These are phyloP conservation scores for Nymphaea thermarum DNA, from an alignment of 164 flowering plant genomes.

Conservation along the genomic window DNA sequence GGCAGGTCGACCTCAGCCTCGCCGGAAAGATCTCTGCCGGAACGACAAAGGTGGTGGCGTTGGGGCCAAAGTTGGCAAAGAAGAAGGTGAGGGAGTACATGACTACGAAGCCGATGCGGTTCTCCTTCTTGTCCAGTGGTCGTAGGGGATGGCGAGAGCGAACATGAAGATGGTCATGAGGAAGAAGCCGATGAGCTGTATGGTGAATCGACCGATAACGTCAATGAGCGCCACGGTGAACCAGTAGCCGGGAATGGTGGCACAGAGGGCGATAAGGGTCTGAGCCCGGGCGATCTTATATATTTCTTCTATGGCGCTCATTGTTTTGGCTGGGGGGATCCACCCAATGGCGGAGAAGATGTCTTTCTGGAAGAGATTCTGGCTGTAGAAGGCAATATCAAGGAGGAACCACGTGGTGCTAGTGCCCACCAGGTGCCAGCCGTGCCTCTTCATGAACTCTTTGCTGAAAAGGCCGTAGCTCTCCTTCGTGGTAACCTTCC, in stretches of 20 bases:
- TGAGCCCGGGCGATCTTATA: conserved; percentile 10
- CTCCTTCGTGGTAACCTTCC: background rate
- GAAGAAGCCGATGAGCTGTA: conserved; percentile 12
- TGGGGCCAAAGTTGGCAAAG: conserved; percentile 16
- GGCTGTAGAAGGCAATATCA: conserved; percentile 13
- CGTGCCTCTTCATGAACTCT: conserved; percentile 7
- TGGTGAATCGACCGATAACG: conserved; percentile 8
- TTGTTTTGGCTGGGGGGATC: conserved; percentile 6
- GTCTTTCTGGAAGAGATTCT: conserved; percentile 16
- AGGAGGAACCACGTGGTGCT: conserved; percentile 13
- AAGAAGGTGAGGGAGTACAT: conserved; percentile 12
- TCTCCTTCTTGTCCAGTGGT: conserved; percentile 7
- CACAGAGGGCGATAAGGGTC: conserved; percentile 15
- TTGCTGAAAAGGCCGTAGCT: conserved; percentile 6
- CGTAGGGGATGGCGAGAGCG: conserved; percentile 8
- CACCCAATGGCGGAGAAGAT: conserved; percentile 12
- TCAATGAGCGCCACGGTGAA: conserved; percentile 11
- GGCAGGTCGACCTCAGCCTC: conserved; percentile 8
- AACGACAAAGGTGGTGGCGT: conserved; percentile 12
- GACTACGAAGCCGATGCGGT: conserved; percentile 7
- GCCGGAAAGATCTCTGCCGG: conserved; percentile 16
- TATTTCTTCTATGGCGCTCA: conserved; percentile 14
- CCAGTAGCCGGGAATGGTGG: conserved; percentile 16
- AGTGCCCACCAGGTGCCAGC: conserved; percentile 9
- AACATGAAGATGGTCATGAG: conserved; percentile 14